phyloP scores from a whole-genome alignment of 129 eudicot species.

The Saussurea involucrata region DNA sequence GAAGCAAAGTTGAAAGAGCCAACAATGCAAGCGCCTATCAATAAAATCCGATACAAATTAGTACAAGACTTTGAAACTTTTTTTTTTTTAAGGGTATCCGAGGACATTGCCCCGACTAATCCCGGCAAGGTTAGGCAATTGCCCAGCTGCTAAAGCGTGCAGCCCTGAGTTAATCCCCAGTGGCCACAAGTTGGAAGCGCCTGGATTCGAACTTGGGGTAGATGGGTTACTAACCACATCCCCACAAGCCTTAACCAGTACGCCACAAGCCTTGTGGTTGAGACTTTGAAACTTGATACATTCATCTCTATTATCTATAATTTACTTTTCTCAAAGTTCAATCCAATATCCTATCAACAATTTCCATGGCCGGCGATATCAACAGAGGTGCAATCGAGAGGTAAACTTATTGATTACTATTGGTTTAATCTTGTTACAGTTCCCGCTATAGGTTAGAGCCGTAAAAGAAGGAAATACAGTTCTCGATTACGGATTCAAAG shows the following conservation, averaged over 20 bases:
- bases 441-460: neutral
- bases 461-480: neutral
- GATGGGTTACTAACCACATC: no score
- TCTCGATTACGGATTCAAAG: neutral
- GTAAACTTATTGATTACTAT: neutral
- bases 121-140: no score
- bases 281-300: neutral
- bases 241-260: no score
- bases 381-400: neutral
- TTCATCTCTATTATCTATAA: neutral
- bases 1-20: constrained; percentile 31
- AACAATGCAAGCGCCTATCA: constrained; percentile 33
- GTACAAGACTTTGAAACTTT: neutral
- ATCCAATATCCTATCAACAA: neutral
- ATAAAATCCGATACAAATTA: neutral
- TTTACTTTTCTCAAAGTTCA: neutral
- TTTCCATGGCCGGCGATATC: neutral
- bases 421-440: neutral
- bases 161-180: no score
- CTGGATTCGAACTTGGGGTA: no score
- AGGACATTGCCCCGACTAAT: no score
- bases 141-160: no score
- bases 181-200: no score
- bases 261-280: no score
- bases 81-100: no score